These are phyloP conservation scores for Aeschynomene evenia DNA, from an alignment of 306 rosid species.

Conservation along the genomic window DNA sequence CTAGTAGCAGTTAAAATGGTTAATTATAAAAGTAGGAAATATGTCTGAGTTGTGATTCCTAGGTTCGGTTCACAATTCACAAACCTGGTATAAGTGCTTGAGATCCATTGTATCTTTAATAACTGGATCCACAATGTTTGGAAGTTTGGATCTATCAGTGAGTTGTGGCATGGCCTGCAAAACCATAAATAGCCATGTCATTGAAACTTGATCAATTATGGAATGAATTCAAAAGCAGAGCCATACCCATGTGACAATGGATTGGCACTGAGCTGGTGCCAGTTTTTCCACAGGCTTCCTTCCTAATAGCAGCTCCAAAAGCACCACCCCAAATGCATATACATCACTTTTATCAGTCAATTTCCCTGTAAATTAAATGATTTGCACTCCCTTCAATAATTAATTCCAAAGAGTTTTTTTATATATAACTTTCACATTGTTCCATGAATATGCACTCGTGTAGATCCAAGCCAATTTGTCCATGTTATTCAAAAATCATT, in stretches of 20 bases:
- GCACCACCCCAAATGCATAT: constrained; percentile 88
- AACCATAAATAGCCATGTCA: constrained; percentile 15
- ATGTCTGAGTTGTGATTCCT: neutral
- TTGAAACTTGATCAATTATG: neutral
- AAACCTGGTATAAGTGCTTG: constrained; percentile 89
- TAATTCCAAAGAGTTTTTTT: neutral
- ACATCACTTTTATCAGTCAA: constrained; percentile 96
- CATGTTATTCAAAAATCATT: neutral
- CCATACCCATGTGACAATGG: constrained; percentile 95
- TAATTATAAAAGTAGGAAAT: neutral
- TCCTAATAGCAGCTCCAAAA: constrained; percentile 80
- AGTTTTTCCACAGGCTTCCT: constrained; percentile 86
- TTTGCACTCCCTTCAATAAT: neutral
- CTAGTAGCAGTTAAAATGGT: neutral
- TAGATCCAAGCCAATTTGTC: neutral
- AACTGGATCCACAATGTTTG: constrained; percentile 71
- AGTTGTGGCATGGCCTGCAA: constrained; percentile 97
- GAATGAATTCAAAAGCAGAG: constrained; percentile 10
- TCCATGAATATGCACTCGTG: neutral
- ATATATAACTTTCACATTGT: neutral
- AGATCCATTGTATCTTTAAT: constrained; percentile 80
- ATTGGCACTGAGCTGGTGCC: constrained; percentile 84
- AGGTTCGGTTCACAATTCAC: too few species aligned
- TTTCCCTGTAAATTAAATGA: constrained; percentile 51
- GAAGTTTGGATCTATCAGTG: constrained; percentile 87